phyloP scores from a whole-genome alignment of 163 green algal species.

The Dunaliella salina region DNA sequence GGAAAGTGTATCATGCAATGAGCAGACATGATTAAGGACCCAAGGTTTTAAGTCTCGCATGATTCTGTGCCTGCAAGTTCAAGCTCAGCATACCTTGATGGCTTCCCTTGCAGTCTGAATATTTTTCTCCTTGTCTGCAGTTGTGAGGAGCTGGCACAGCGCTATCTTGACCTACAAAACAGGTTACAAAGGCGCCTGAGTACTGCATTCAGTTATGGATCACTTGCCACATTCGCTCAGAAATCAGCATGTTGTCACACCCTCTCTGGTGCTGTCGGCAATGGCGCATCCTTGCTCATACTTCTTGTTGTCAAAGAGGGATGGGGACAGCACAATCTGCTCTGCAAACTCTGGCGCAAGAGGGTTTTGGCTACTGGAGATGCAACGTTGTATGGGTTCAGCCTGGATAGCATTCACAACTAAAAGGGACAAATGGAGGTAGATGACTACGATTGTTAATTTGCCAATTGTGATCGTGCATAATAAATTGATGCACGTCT shows the following conservation, averaged over 20 bases:
- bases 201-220: too few relatives aligned
- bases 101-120: slow-evolving; percentile 50
- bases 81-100: slow-evolving; percentile 42
- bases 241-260: not conserved
- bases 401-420: too few relatives aligned
- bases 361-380: too few relatives aligned
- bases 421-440: too few relatives aligned
- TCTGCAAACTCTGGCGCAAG: too few relatives aligned
- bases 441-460: too few relatives aligned
- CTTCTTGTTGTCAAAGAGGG: not conserved
- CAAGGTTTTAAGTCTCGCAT: not conserved
- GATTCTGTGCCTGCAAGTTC: not conserved
- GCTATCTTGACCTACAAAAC: slow-evolving; percentile 73
- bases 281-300: not conserved
- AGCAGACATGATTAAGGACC: not conserved
- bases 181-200: too few relatives aligned
- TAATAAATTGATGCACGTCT: too few relatives aligned
- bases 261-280: not conserved
- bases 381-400: too few relatives aligned
- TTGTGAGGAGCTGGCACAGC: slow-evolving; percentile 73
- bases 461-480: too few relatives aligned
- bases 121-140: slow-evolving; percentile 69
- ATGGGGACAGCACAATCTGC: too few relatives aligned
- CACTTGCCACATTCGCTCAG: not conserved
- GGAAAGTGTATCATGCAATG: not conserved